Evolutionary conservation across 2,329 filamentous ascomycete genomes (phyloP).

Genomic region (Xenoacremonium recifei): DNA sequence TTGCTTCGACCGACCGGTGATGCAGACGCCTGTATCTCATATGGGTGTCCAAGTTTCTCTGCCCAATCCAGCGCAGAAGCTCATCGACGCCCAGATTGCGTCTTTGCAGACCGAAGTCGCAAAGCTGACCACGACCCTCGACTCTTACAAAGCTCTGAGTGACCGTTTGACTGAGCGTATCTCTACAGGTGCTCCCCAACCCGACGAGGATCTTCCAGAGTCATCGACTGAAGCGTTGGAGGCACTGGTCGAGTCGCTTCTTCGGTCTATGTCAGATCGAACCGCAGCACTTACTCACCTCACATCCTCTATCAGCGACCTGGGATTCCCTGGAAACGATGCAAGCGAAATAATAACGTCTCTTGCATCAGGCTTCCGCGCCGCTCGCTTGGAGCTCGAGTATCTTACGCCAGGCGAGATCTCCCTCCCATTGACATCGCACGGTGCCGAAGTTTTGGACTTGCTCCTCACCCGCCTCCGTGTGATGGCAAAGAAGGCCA

Average conservation of each 20-base stretch:
- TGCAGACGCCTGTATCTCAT: conserved; percentile 23
- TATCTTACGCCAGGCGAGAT: conserved; percentile 60
- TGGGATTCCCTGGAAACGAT: conserved; percentile 52
- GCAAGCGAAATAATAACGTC: conserved; percentile 47
- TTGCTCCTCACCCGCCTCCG: conserved; percentile 51
- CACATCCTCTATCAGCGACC: conserved; percentile 40
- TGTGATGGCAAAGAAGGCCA: conserved; percentile 43
- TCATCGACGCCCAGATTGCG: conserved; percentile 45
- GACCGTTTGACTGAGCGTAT: conserved; percentile 37
- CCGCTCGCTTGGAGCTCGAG: conserved; percentile 60
- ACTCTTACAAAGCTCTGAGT: conserved; percentile 45
- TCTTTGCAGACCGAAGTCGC: conserved; percentile 48
- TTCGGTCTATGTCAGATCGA: conserved; percentile 47
- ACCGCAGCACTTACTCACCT: conserved; percentile 47
- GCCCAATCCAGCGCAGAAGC: conserved; percentile 41
- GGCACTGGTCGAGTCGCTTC: conserved; percentile 39
- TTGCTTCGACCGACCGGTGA: not conserved
- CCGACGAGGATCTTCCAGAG: conserved; percentile 7
- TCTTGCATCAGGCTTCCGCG: conserved; percentile 50
- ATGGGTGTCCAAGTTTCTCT: conserved; percentile 40
- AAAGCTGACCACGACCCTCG: conserved; percentile 47
- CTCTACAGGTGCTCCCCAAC: conserved; percentile 14
- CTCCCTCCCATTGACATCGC: conserved; percentile 49
- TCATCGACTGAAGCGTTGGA: conserved; percentile 36
- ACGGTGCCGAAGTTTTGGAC: conserved; percentile 55